Evolutionary conservation across 2,329 filamentous ascomycete species (phyloP), one percentile per base, ranked within the genome.

Genomic region (Hypoxylon sp.): DNA sequence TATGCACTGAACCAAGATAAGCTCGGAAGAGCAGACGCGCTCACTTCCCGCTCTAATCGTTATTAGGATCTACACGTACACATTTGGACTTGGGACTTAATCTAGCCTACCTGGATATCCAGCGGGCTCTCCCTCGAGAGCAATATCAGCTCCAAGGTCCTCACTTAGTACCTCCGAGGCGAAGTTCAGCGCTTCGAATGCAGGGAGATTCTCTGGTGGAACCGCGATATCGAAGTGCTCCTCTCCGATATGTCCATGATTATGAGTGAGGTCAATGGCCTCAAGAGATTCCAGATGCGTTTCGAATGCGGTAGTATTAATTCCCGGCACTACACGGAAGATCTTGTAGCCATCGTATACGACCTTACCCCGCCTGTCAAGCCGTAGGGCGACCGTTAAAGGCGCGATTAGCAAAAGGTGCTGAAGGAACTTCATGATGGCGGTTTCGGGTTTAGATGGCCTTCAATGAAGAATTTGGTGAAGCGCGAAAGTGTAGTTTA

Each of bases 1-100:
- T 88, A 88, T 12, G 78, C 77, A 52, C 82, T 79, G 75, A 87
- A 88, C 83, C 84, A 88, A 5, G 81, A 78, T 32, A 78, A 63
- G 62, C 76, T 77, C 11, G 80, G 78, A 12, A 80, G 71, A 54
- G 75, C 77, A 57, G 72, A 37, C 1, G 46, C 61, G 47, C 54
- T 66, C 43, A 56, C 14, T 16, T 72, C 68, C 27, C 70, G 30
- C 45, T 62, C 73, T 74, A 14, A 4, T 5, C 8, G 21, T 21
- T 43, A 23, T 63, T 34, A 30, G 19, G 43, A 47, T 25, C n/a
- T 41, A 23, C 8, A 37, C 4, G 19, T 41, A 23, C 14, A 25
- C 7, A 14, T 21, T 16, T 48, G 23, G 11, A n/a, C 12, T 27
- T n/a, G 5, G n/a, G 37, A 37, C n/a, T 12, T 25, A 19, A 9